Evolutionary conservation across 1,139 yeast species (phyloP).

Genomic region (Geotrichum carabidarum): DNA sequence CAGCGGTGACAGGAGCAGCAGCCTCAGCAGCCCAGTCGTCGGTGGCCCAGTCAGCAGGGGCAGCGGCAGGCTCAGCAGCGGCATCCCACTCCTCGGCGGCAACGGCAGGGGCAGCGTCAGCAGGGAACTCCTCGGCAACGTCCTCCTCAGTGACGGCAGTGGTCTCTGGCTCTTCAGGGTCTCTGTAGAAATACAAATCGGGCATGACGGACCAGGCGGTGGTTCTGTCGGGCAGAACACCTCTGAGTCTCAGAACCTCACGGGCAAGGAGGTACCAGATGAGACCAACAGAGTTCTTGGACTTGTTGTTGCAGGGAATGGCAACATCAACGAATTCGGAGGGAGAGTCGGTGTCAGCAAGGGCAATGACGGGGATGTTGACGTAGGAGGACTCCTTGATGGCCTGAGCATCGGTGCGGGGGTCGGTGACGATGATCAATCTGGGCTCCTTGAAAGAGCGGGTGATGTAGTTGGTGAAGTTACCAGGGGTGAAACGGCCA

Average conservation of each 20-base stretch:
- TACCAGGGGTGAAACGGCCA: slow-evolving; percentile 99
- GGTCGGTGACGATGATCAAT: slow-evolving; percentile 97
- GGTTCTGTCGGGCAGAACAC: slow-evolving; percentile 93
- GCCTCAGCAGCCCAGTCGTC: slow-evolving; percentile 73
- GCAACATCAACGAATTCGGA: slow-evolving; percentile 99
- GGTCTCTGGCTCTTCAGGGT: slow-evolving; percentile 98
- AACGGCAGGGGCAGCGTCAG: slow-evolving; percentile 59
- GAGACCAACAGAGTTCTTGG: slow-evolving; percentile 99
- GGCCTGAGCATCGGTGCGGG: slow-evolving; percentile 99
- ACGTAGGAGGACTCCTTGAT: slow-evolving; percentile 99
- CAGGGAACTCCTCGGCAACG: slow-evolving; percentile 54
- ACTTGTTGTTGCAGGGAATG: slow-evolving; percentile 99
- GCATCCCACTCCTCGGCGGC: slow-evolving; percentile 78
- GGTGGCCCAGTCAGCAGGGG: slow-evolving; percentile 48
- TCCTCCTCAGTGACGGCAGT: slow-evolving; percentile 54
- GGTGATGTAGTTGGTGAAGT: slow-evolving; percentile 99
- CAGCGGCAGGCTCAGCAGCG: slow-evolving; percentile 56
- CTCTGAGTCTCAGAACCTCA: slow-evolving; percentile 99
- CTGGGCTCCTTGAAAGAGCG: slow-evolving; percentile 99
- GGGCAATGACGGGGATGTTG: slow-evolving; percentile 99
- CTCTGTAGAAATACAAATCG: slow-evolving; percentile 99
- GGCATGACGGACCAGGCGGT: slow-evolving; percentile 99
- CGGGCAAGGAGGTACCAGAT: slow-evolving; percentile 99
- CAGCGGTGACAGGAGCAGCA: slow-evolving; percentile 37
- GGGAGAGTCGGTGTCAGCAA: slow-evolving; percentile 98